Evolutionary conservation across 352 stramenopile genomes (phyloP).

Genomic region (Peronosclerospora sorghi): DNA sequence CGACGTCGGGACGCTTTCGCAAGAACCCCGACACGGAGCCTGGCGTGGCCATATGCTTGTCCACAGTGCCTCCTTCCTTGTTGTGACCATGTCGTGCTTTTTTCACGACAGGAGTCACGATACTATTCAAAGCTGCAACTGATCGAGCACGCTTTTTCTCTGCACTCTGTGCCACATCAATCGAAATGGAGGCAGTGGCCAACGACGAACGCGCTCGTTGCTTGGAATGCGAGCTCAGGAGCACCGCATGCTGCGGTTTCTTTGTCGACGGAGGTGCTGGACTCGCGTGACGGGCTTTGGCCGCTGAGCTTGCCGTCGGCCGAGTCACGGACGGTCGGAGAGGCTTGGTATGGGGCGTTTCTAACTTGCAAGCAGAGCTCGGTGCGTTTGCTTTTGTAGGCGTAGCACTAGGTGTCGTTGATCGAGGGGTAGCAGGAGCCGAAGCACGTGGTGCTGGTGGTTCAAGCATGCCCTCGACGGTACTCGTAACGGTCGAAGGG

Average conservation of each 20-base stretch:
- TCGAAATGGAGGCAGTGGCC: constrained; percentile 13
- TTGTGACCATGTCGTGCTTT: constrained; percentile 12
- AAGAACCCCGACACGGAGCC: constrained; percentile 22
- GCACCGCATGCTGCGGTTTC: constrained; percentile 4
- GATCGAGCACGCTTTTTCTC: constrained; percentile 15
- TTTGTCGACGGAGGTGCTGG: constrained; percentile 14
- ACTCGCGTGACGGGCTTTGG: constrained; percentile 13
- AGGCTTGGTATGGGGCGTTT: constrained; percentile 8
- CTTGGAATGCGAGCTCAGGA: constrained; percentile 1
- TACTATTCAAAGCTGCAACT: constrained; percentile 3
- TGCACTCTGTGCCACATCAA: constrained; percentile 7
- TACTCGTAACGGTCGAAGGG: constrained; percentile 5
- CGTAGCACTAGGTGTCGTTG: constrained; percentile 5
- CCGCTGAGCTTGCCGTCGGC: constrained; percentile 20
- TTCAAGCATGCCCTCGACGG: constrained; percentile 5
- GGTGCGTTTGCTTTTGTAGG: constrained; percentile 5
- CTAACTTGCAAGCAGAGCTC: constrained; percentile 6
- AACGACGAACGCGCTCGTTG: constrained; percentile 8
- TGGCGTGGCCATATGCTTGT: constrained; percentile 14
- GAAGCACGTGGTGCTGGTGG: not conserved
- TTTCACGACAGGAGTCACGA: constrained; percentile 24
- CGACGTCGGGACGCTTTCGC: constrained; percentile 21
- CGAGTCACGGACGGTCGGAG: constrained; percentile 11
- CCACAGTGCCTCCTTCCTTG: constrained; percentile 6
- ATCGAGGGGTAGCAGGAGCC: not conserved